Base-by-base conservation (phyloP, 306 rosid genomes). In the Amphicarpaea edgeworthii region DNA sequence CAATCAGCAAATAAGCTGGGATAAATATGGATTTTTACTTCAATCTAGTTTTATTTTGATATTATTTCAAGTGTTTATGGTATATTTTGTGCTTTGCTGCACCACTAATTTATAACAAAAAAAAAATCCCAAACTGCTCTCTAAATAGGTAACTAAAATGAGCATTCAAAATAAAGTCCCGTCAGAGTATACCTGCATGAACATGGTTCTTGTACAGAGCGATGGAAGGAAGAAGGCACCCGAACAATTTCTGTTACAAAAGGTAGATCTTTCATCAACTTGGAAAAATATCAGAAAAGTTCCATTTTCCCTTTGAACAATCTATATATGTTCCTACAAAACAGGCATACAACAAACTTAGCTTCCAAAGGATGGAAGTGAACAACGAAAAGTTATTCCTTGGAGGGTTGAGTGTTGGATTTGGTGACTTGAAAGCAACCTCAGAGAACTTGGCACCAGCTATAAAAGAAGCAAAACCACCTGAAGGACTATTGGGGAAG, bases 351-450 rank as follows among this genome's bases (percentile, higher is more conserved):
- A 88, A 23, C 61, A 86, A 54, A 54, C 61, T 88, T 3, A 85
- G 59, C 71, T 11, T 24, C 78, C 76, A 73, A 68, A 85, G 28
- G 50, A 21, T 42, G 47, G 85, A 78, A 47, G 59, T 53, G 46
- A 73, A 68, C 38, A 65, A 21, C 15, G 81, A 79, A 62, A 87
- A 84, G 89, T 41, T 87, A 47, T 54, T 84, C 82, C 87, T 92
- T 6, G 96, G 97, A 71, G 87, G 87, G 46, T 59, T 90, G 40
- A 87, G 86, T 26, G 37, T 80, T 32, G 97, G 91, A 24, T 95
- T 95, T 49, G 97, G 99, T 66, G 87, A 90, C 92, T 58, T 71
- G 71, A 79, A 68, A 28, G 91, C 99, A 57, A 92, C 99, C 0
- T 66, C 84, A 0, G 78, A 81, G 54, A 92, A 95, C 72, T 24